phyloP scores from a whole-genome alignment of 441 rosid species.

The Isatis lusitanica region DNA sequence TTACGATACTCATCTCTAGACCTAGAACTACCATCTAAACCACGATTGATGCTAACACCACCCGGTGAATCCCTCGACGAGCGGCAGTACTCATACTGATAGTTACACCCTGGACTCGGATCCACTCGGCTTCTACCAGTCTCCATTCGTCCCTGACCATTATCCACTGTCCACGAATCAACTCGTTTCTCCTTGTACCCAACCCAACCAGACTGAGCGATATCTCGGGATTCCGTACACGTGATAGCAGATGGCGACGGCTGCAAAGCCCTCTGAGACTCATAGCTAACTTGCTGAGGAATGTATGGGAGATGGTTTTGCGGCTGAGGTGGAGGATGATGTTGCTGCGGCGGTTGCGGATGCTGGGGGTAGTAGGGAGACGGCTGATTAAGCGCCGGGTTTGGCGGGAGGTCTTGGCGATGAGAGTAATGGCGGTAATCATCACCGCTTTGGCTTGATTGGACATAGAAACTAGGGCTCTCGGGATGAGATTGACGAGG shows the following conservation, averaged over 20 bases:
- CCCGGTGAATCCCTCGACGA: slow-evolving; percentile 37
- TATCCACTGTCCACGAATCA: slow-evolving; percentile 33
- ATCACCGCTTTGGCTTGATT: slow-evolving; percentile 24
- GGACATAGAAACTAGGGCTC: slow-evolving; percentile 39
- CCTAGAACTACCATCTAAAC: slow-evolving; percentile 48
- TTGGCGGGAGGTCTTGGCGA: slow-evolving; percentile 17
- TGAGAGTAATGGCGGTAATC: slow-evolving; percentile 31
- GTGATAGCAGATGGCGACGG: slow-evolving; percentile 29
- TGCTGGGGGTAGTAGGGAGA: slow-evolving; percentile 29
- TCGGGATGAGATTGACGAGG: slow-evolving; percentile 31
- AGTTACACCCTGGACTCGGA: slow-evolving; percentile 35
- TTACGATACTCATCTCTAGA: slow-evolving; percentile 42
- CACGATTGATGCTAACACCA: neutral
- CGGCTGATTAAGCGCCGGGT: slow-evolving; percentile 14
- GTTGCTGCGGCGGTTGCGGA: slow-evolving; percentile 20
- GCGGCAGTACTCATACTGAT: slow-evolving; percentile 41
- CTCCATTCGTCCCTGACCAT: slow-evolving; percentile 8
- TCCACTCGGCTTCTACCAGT: slow-evolving; percentile 19
- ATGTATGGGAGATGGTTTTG: slow-evolving; percentile 28
- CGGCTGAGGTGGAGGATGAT: slow-evolving; percentile 15
- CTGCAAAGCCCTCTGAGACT: slow-evolving; percentile 32
- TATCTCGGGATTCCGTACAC: slow-evolving; percentile 32
- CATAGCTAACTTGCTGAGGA: slow-evolving; percentile 40
- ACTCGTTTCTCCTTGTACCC: slow-evolving; percentile 25
- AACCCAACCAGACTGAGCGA: slow-evolving; percentile 33